phyloP scores from a whole-genome alignment of 768 basidiomycete species.

The Austroboletus festivus region DNA sequence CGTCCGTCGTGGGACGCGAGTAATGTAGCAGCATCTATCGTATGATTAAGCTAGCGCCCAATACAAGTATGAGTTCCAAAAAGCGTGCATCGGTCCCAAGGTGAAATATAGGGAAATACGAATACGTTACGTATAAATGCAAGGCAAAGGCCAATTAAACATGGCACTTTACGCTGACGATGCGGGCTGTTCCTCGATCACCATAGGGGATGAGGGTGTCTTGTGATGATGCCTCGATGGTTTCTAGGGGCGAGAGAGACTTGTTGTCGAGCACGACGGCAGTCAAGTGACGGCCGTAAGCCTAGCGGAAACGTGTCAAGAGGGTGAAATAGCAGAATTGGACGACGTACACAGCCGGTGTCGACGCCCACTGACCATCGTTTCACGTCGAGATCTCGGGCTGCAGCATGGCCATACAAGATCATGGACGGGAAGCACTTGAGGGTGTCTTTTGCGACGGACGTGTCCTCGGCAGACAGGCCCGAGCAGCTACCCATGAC shows the following conservation, averaged over 20 bases:
- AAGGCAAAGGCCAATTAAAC: background rate
- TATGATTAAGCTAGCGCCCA: background rate
- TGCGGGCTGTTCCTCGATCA: slow-evolving; percentile 45
- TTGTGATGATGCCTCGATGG: slow-evolving; percentile 18
- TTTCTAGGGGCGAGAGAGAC: slow-evolving; percentile 12
- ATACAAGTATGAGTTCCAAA: too few species aligned
- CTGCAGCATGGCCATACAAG: slow-evolving; percentile 86
- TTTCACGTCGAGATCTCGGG: slow-evolving; percentile 75
- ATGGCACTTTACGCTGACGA: slow-evolving; percentile 52
- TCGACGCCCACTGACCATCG: slow-evolving; percentile 86
- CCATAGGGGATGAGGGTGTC: slow-evolving; percentile 50
- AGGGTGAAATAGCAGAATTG: background rate
- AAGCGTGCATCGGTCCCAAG: too few species aligned
- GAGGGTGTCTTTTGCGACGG: too few species aligned
- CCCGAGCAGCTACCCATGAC: slow-evolving; percentile 60
- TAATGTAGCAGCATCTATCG: background rate
- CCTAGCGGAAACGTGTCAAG: slow-evolving; percentile 28
- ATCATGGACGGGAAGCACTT: slow-evolving; percentile 73
- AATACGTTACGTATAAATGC: background rate
- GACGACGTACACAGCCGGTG: slow-evolving; percentile 70
- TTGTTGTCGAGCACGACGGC: slow-evolving; percentile 57
- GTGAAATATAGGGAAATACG: too few species aligned
- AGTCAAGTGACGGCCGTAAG: slow-evolving; percentile 60
- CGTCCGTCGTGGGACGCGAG: too few species aligned
- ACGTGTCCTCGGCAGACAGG: too few species aligned